Evolutionary conservation across 1,284 basidiomycete genomes (phyloP).

Genomic region (Cryptococcus sp.): DNA sequence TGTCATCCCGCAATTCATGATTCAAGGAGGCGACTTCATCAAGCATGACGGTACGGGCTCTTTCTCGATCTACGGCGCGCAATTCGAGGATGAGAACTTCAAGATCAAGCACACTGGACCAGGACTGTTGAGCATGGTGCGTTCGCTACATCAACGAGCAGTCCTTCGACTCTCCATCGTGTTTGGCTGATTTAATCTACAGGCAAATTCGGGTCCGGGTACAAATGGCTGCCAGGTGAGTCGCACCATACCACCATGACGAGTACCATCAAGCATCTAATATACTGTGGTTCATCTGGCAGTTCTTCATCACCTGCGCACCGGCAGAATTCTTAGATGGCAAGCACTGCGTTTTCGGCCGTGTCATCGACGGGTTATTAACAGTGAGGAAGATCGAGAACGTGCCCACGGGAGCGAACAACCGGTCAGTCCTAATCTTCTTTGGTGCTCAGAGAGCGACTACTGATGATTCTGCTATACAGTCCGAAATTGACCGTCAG

Average conservation of each 20-base stretch:
- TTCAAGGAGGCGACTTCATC: constrained; percentile 69
- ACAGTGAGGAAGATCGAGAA: constrained; percentile 93
- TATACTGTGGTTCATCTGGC: not conserved
- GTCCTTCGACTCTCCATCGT: not conserved
- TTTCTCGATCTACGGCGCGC: constrained; percentile 92
- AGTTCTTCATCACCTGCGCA: constrained; percentile 97
- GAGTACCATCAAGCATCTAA: not conserved
- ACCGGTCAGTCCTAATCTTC: constrained; percentile 33
- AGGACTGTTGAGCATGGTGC: constrained; percentile 81
- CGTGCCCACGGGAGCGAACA: constrained; percentile 72
- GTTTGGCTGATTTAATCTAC: constrained; percentile 2
- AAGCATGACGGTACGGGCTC: constrained; percentile 92
- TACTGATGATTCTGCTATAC: constrained; percentile 38
- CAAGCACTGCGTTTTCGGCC: constrained; percentile 92
- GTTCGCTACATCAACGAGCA: constrained; percentile 23
- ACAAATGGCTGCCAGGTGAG: constrained; percentile 87
- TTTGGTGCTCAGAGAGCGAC: not conserved
- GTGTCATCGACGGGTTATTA: constrained; percentile 83
- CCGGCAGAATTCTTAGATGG: constrained; percentile 92
- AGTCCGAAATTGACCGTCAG: constrained; percentile 29
- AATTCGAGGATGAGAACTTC: constrained; percentile 96
- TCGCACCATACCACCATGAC: constrained; percentile 1
- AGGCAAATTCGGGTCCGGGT: constrained; percentile 90
- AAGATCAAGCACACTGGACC: constrained; percentile 81
- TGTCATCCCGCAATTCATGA: constrained; percentile 56